A percentile compares a stretch with the other conserved stretches of the same genome.
Evolutionary conservation across 345 rosid genomes (phyloP).

Genomic region (Eucalyptus pumila): DNA sequence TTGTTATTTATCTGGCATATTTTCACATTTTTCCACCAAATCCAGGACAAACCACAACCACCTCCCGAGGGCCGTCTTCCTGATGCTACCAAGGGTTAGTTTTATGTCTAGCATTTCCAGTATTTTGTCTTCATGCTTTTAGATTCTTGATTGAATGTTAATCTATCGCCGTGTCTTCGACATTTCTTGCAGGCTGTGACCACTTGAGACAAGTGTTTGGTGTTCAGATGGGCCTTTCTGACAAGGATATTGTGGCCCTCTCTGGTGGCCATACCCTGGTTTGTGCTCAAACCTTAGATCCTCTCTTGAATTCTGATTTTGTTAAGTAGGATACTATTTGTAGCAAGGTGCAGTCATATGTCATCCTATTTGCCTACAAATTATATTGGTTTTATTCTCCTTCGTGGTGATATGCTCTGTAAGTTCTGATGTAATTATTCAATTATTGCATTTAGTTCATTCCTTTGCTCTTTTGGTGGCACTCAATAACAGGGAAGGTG

Average conservation of each 20-base stretch:
- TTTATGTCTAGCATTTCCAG: not conserved
- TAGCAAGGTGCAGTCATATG: not conserved
- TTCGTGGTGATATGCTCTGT: not conserved
- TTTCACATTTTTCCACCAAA: not conserved
- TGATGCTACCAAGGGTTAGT: constrained; percentile 75
- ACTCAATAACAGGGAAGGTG: constrained; percentile 49
- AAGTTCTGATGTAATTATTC: not conserved
- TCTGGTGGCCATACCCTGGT: constrained; percentile 98
- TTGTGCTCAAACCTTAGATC: not conserved
- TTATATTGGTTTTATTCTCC: not conserved
- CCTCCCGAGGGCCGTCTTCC: constrained; percentile 98
- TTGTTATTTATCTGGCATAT: not conserved
- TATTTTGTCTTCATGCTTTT: not conserved
- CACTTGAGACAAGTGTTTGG: constrained; percentile 71
- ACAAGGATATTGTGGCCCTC: constrained; percentile 81
- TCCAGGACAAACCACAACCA: constrained; percentile 80
- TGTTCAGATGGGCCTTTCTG: constrained; percentile 76
- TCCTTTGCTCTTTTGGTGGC: not conserved
- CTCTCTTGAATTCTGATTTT: not conserved
- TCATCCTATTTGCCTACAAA: not conserved
- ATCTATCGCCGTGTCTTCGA: not conserved
- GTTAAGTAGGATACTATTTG: not conserved
- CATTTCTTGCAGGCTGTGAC: constrained; percentile 32
- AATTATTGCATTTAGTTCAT: not conserved
- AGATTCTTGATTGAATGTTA: not conserved